A percentile compares a stretch with the other conserved stretches of the same genome.
Conservation (phyloP, 768 basidiomycete genomes). For the Serendipita sp. region DNA sequence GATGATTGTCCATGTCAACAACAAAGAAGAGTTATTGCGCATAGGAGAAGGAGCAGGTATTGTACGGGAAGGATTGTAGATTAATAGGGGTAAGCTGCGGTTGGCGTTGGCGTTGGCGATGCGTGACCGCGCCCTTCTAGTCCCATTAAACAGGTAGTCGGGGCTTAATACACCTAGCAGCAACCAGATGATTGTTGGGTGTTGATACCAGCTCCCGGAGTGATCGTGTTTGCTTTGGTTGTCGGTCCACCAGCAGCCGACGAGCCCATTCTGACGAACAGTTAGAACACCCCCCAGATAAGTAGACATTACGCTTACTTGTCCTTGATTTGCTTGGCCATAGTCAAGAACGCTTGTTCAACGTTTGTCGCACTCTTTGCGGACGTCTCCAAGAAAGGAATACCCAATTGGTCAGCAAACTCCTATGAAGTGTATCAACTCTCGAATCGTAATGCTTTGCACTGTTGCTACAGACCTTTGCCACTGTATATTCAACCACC, state of each 20-base stretch:
- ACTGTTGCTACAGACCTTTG: slow-evolving; percentile 39
- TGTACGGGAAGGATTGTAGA: not conserved
- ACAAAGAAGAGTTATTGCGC: not conserved
- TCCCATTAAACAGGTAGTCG: too few relatives aligned
- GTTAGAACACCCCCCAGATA: not conserved
- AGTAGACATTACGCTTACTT: slow-evolving; percentile 31
- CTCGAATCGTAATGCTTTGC: slow-evolving; percentile 1
- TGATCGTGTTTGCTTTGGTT: slow-evolving; percentile 69
- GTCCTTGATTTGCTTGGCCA: slow-evolving; percentile 94
- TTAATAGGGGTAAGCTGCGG: not conserved
- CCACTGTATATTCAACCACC: slow-evolving; percentile 76
- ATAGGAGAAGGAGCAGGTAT: not conserved
- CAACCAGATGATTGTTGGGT: slow-evolving; percentile 55
- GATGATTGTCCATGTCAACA: not conserved
- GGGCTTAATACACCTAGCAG: slow-evolving; percentile 32
- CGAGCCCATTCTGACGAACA: slow-evolving; percentile 55
- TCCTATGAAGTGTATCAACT: slow-evolving; percentile 33
- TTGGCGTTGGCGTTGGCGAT: not conserved
- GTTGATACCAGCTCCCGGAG: slow-evolving; percentile 68
- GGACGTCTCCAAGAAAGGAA: slow-evolving; percentile 97
- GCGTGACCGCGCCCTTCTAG: too few relatives aligned
- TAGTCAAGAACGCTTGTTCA: slow-evolving; percentile 97
- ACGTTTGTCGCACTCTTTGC: slow-evolving; percentile 98
- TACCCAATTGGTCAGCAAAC: slow-evolving; percentile 84
- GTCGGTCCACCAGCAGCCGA: slow-evolving; percentile 52